These are phyloP conservation scores for Eragrostis curvula DNA, from an alignment of 176 grass and related monocot genomes.

Conservation along the genomic window DNA sequence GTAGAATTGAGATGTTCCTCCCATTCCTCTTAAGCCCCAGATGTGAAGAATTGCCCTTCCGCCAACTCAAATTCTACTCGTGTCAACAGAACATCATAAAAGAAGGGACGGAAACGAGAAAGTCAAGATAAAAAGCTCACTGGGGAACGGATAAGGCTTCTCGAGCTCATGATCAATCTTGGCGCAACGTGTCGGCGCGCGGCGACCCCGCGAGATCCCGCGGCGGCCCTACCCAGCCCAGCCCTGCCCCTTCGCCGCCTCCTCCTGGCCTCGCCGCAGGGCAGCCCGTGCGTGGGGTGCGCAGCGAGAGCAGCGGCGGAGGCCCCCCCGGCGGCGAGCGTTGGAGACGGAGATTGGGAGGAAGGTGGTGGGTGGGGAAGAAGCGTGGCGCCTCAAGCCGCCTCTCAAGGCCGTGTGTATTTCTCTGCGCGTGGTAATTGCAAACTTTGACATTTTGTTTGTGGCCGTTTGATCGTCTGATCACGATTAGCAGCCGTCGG, in stretches of 20 bases:
- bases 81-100: background rate
- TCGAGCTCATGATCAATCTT: slow-evolving; percentile 46
- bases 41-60: background rate
- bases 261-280: background rate
- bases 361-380: background rate
- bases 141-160: slow-evolving; percentile 36
- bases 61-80: slow-evolving; percentile 4
- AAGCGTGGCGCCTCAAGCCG: background rate
- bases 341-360: background rate
- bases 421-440: background rate
- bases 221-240: background rate
- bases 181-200: background rate
- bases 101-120: background rate
- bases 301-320: background rate
- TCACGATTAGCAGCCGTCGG: background rate
- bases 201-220: slow-evolving; percentile 1
- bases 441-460: background rate
- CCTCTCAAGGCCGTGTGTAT: background rate
- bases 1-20: background rate
- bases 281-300: background rate
- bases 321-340: background rate
- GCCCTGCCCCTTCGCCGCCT: background rate
- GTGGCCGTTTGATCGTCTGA: background rate
- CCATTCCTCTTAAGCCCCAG: background rate
- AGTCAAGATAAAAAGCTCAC: slow-evolving; percentile 8